Evolutionary conservation across 2,329 filamentous ascomycete genomes (phyloP).

Genomic region (Colletotrichum tanaceti): DNA sequence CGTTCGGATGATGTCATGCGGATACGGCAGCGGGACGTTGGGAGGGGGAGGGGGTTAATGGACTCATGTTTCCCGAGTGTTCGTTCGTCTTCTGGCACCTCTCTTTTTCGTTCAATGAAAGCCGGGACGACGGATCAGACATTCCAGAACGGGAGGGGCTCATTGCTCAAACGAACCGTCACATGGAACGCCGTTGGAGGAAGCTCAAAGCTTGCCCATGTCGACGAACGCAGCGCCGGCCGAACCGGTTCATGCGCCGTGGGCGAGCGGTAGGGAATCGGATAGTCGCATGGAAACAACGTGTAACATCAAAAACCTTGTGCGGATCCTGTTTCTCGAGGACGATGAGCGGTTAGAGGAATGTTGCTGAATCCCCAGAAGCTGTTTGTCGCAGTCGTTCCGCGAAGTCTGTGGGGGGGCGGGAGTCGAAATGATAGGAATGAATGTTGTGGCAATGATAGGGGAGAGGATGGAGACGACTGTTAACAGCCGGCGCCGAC

Average conservation of each 20-base stretch:
- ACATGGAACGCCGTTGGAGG: constrained; percentile 10
- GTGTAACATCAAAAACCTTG: neutral
- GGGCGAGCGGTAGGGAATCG: neutral
- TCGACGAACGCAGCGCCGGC: neutral
- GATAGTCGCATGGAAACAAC: constrained; percentile 14
- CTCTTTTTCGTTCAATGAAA: constrained; percentile 5
- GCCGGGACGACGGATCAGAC: constrained; percentile 13
- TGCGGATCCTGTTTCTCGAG: neutral
- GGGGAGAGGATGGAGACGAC: no score
- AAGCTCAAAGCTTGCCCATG: constrained; percentile 34
- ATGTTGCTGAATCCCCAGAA: neutral
- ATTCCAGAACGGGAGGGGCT: constrained; percentile 7
- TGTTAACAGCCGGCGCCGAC: neutral
- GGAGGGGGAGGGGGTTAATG: no score
- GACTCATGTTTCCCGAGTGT: neutral
- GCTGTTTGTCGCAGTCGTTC: neutral
- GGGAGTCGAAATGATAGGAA: no score
- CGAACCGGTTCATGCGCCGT: constrained; percentile 8
- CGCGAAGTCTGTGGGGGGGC: neutral
- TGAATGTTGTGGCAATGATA: neutral
- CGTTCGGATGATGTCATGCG: constrained; percentile 41
- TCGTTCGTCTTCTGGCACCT: no score
- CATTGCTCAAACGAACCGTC: neutral
- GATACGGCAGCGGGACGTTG: constrained; percentile 21
- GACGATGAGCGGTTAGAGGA: no score